These are phyloP conservation scores for Cryptococcus wingfieldii DNA, from an alignment of 1,284 basidiomycete species.

Conservation along the genomic window DNA sequence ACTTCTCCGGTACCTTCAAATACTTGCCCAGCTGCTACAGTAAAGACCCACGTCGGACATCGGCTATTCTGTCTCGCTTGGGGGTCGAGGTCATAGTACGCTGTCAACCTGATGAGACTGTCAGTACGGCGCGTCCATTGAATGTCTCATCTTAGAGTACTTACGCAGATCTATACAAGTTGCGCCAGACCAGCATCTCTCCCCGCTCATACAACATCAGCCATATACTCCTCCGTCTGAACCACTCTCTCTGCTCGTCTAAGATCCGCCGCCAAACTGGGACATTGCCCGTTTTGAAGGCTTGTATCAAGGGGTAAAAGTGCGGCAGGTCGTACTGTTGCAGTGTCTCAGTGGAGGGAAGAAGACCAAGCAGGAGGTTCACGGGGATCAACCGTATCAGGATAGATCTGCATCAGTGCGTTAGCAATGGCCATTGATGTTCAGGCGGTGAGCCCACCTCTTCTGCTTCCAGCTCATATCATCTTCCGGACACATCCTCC, in stretches of 20 bases:
- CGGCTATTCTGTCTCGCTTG: conserved; percentile 19
- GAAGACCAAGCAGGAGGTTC: conserved; percentile 44
- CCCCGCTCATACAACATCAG: conserved; percentile 48
- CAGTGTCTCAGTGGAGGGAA: conserved; percentile 35
- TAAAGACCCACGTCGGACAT: conserved; percentile 42
- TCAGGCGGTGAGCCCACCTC: conserved; percentile 18
- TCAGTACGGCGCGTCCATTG: not conserved
- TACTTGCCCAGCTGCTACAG: conserved; percentile 21
- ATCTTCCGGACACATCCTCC: conserved; percentile 24
- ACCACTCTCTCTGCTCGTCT: conserved; percentile 42
- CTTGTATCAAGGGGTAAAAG: conserved; percentile 43
- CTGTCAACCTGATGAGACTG: conserved; percentile 18
- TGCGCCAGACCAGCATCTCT: conserved; percentile 50
- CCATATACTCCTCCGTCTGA: conserved; percentile 43
- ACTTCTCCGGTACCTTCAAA: conserved; percentile 39
- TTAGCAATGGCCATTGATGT: not conserved
- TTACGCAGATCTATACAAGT: conserved; percentile 47
- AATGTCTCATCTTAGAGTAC: conserved; percentile 7
- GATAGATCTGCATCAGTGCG: conserved; percentile 37
- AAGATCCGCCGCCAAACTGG: conserved; percentile 39
- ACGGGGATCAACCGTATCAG: conserved; percentile 48
- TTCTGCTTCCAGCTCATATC: conserved; percentile 28
- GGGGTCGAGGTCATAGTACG: conserved; percentile 27
- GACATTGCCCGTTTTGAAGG: conserved; percentile 45
- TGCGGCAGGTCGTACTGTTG: conserved; percentile 39